A percentile compares a stretch with the other conserved stretches of the same genome.
Conservation (phyloP, 129 eudicot genomes). For the Rutidosis leptorrhynchoides region DNA sequence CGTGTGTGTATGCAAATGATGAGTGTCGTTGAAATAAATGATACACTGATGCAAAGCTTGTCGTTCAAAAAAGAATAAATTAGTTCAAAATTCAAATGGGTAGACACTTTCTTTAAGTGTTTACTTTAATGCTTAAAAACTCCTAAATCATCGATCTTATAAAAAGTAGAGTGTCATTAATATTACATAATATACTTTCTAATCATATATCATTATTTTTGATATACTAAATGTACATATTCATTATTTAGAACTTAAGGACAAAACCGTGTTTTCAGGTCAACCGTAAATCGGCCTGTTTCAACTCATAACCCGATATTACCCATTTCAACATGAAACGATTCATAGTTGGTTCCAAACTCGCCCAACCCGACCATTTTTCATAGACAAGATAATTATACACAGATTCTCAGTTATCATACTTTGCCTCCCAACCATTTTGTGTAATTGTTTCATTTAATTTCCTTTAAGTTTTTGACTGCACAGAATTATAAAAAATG, state of each 20-base stretch:
- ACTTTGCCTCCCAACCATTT: slow-evolving; percentile 92
- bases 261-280: not conserved
- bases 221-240: no score
- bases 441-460: slow-evolving; percentile 66
- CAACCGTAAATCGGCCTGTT: not conserved
- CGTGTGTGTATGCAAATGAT: no score
- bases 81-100: not conserved
- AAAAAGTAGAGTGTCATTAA: not conserved
- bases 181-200: not conserved
- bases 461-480: slow-evolving; percentile 84
- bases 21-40: no score
- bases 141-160: not conserved
- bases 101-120: not conserved
- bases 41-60: no score
- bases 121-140: not conserved
- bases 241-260: not conserved
- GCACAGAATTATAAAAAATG: slow-evolving; percentile 28
- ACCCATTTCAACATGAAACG: not conserved
- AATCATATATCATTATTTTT: no score
- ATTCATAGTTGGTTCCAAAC: slow-evolving; percentile 1
- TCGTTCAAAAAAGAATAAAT: no score
- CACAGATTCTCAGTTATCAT: slow-evolving; percentile 18
- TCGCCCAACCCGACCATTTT: not conserved
- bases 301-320: not conserved
- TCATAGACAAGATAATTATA: not conserved